phyloP scores from a whole-genome alignment of 2,329 filamentous ascomycete species.

The Grosmannia huntii region DNA sequence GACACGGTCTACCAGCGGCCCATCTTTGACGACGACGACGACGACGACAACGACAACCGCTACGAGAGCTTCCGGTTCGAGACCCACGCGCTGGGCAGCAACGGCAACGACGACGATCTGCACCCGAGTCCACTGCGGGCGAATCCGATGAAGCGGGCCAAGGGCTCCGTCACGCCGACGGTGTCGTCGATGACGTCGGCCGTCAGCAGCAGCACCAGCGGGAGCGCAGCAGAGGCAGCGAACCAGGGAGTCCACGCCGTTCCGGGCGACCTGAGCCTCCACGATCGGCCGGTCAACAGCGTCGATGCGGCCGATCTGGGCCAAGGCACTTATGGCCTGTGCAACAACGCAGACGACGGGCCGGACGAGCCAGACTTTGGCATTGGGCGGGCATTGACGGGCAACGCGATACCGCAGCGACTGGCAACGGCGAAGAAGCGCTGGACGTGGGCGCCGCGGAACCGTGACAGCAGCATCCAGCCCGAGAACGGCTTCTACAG shows the following conservation, averaged over 20 bases:
- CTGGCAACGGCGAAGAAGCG: conserved; percentile 2
- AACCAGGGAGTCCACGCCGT: conserved; percentile 3
- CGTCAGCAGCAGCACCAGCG: conserved; percentile 9
- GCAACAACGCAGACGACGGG: neutral
- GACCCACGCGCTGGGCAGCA: conserved; percentile 10
- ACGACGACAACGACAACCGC: conserved; percentile 8
- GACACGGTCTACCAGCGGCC: conserved; percentile 21
- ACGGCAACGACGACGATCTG: conserved; percentile 11
- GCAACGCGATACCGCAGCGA: neutral
- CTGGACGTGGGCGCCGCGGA: conserved; percentile 10
- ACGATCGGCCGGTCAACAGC: conserved; percentile 28
- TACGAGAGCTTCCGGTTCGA: conserved; percentile 14
- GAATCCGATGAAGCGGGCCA: neutral
- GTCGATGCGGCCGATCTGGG: conserved; percentile 28
- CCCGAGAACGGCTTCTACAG: conserved; percentile 33
- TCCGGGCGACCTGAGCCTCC: conserved; percentile 32
- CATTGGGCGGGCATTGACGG: neutral
- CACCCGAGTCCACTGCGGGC: conserved; percentile 40
- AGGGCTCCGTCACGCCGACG: conserved; percentile 4
- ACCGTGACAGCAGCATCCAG: conserved; percentile 33
- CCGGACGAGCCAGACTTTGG: neutral
- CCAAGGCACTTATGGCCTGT: neutral
- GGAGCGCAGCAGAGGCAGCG: conserved; percentile 4
- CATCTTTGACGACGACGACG: conserved; percentile 16
- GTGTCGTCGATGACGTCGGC: conserved; percentile 10